Evolutionary conservation across 148 eudicot species (phyloP).

Genomic region (Chenopodium formosanum): DNA sequence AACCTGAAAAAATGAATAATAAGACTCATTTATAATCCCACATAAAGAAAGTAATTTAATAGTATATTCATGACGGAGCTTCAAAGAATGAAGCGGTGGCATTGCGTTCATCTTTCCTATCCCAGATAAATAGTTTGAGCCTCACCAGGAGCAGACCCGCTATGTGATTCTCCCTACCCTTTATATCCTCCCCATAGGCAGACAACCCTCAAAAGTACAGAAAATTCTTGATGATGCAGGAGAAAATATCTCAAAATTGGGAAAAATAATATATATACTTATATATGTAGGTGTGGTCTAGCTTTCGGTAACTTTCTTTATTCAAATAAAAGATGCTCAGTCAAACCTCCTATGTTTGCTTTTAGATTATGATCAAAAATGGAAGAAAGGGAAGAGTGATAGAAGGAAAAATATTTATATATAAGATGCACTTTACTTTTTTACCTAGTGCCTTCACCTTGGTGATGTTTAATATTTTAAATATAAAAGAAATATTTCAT

Average conservation of each 20-base stretch:
- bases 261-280: background rate
- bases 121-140: background rate
- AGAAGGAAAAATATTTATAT: too few species aligned
- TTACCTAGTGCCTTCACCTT: background rate
- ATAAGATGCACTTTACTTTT: too few species aligned
- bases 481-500: background rate
- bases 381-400: too few species aligned
- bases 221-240: too few species aligned
- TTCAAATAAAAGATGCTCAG: background rate
- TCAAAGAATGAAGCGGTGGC: background rate
- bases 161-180: background rate
- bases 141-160: background rate
- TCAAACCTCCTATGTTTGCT: background rate
- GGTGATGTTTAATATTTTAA: background rate
- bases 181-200: background rate
- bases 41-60: background rate
- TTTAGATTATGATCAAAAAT: too few species aligned
- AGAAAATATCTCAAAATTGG: background rate
- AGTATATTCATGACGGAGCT: background rate
- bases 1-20: constrained; percentile 43
- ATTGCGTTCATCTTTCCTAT: background rate
- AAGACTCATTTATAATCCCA: background rate
- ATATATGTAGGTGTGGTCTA: background rate
- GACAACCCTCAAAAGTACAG: background rate
- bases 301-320: background rate